Percentiles rank a stretch among this genome's conserved stretches.
Evolutionary conservation across 345 rosid species (phyloP).

Genomic region (Murraya paniculata): DNA sequence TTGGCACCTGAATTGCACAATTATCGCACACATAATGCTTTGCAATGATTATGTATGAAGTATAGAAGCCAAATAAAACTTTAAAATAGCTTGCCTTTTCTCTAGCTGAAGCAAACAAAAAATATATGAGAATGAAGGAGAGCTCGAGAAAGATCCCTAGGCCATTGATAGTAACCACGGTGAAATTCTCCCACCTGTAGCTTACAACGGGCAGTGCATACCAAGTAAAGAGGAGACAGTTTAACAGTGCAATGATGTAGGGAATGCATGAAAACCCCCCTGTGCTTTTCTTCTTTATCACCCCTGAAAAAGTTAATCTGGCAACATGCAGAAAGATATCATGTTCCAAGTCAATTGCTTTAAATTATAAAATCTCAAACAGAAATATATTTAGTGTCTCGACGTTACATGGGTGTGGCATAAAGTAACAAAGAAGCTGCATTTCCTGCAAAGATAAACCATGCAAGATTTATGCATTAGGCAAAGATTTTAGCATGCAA

Average conservation of each 20-base stretch:
- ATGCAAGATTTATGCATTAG: conserved; percentile 13
- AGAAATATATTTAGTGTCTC: not conserved
- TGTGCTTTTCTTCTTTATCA: conserved; percentile 65
- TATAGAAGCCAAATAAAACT: not conserved
- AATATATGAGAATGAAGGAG: conserved; percentile 58
- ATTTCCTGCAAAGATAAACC: conserved; percentile 56
- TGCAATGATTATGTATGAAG: not conserved
- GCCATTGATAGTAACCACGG: conserved; percentile 69
- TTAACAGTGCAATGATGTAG: conserved; percentile 55
- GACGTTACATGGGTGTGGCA: conserved; percentile 65
- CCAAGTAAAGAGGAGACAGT: conserved; percentile 80
- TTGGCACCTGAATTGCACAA: not conserved
- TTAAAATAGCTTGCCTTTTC: conserved; percentile 49
- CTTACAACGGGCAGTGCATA: conserved; percentile 85
- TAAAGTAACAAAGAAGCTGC: conserved; percentile 72
- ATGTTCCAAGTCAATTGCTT: not conserved
- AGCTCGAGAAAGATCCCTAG: conserved; percentile 67
- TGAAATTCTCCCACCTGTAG: conserved; percentile 75
- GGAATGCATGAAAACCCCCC: conserved; percentile 83
- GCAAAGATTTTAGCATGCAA: not conserved
- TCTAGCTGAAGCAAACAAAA: conserved; percentile 47
- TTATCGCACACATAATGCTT: not conserved
- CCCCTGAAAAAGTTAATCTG: conserved; percentile 75
- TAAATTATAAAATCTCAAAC: not conserved
- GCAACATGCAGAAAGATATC: conserved; percentile 1